Base-by-base conservation (phyloP, 164 flowering plant species). In the Chimonanthus praecox region DNA sequence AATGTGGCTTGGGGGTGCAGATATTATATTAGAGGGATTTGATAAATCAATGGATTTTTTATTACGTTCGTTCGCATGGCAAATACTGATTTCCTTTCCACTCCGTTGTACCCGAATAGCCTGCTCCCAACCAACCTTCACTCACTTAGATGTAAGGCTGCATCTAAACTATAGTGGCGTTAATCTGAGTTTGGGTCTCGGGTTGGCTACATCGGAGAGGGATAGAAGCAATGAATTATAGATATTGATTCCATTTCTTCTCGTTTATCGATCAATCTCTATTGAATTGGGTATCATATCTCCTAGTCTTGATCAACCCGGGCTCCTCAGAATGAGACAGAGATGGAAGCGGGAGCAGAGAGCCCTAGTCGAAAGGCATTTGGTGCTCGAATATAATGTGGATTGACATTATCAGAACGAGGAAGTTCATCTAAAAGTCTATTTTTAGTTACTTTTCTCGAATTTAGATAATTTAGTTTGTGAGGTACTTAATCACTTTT, bases 61-160 rank as follows among this genome's bases (percentile, higher is more conserved):
- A 33, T 1, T 33, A 33, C 1, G 2, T 0, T 0, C 0, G 33
- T 33, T 0, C 1, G 33, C 33, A 1, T 33, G 33, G 1, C 33
- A 33, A 33, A 33, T 33, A 1, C 33, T 33, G 33, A 33, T 33
- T 33, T 33, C 33, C 2, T 33, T 33, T 33, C 2, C 8, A 54
- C 16, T 54, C n/a, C 13, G 16, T 54, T 11, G 8, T 10, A 51
- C 58, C 11, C 58, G 4, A 51, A 16, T 8, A 51, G 58, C 58
- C 3, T 8, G 6, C 58, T 51, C 16, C 58, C 58, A 9, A 51
- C 58, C 58, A 51, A 51, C 58, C 58, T 51, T 51, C 58, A 51
- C 3, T 51, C 58, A 51, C 58, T 8, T 8, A 51, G 16, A 6
- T 2, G 4, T 51, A 51, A 51, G 11, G 58, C 58, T 11, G 3